These are phyloP conservation scores for Epichloe baconii DNA, from an alignment of 2,329 filamentous ascomycete species.

Conservation along the genomic window DNA sequence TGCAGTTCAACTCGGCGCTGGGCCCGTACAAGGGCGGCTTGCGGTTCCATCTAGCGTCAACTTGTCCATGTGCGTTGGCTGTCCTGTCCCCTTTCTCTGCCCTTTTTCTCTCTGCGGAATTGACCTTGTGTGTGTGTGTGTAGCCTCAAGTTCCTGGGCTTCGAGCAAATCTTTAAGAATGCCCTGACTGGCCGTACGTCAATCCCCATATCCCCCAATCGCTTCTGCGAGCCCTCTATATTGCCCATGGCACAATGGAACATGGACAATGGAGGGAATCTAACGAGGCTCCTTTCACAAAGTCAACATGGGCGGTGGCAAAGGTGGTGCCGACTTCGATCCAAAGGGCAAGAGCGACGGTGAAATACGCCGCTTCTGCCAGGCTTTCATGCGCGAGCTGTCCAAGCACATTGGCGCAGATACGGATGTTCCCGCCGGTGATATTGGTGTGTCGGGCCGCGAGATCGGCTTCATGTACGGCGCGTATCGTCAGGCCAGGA, in stretches of 20 bases:
- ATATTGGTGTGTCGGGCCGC: constrained; percentile 84
- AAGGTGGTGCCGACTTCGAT: constrained; percentile 96
- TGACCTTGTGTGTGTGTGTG: constrained; percentile 12
- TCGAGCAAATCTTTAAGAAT: constrained; percentile 99
- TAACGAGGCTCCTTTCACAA: constrained; percentile 5
- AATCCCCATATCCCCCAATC: too few species aligned
- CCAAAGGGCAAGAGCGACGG: constrained; percentile 96
- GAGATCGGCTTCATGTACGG: constrained; percentile 95
- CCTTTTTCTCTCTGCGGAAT: not conserved
- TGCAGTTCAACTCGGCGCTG: constrained; percentile 96
- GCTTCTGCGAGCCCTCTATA: not conserved
- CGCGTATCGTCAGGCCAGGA: constrained; percentile 75
- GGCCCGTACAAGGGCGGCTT: constrained; percentile 98
- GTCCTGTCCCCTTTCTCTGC: too few species aligned
- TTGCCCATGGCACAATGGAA: not conserved
- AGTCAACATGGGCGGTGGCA: constrained; percentile 77
- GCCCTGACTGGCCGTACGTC: constrained; percentile 80
- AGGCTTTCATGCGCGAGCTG: constrained; percentile 90
- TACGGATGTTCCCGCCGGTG: constrained; percentile 91
- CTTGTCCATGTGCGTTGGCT: constrained; percentile 41
- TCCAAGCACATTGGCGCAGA: constrained; percentile 92
- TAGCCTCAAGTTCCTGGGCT: constrained; percentile 88
- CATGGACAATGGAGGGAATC: not conserved
- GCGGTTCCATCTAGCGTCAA: constrained; percentile 82
- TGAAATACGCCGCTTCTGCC: constrained; percentile 96